Conservation (phyloP, 768 basidiomycete genomes). For the Lactarius psammicola region DNA sequence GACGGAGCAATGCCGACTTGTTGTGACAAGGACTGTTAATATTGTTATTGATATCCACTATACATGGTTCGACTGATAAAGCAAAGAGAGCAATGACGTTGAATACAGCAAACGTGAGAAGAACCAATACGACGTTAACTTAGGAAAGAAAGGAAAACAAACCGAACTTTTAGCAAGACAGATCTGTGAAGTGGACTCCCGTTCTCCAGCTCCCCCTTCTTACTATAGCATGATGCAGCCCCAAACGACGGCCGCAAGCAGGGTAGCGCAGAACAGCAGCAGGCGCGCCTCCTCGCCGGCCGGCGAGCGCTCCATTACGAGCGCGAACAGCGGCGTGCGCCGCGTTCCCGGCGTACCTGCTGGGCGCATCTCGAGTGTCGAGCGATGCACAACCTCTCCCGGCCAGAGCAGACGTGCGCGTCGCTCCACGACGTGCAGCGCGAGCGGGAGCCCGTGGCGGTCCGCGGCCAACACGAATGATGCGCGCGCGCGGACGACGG, state of each 20-base stretch:
- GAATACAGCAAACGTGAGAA: not conserved
- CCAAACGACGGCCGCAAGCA: slow-evolving; percentile 20
- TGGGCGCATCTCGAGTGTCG: slow-evolving; percentile 22
- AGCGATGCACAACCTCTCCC: slow-evolving; percentile 3
- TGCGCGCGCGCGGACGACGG: slow-evolving; percentile 8
- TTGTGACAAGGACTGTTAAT: not conserved
- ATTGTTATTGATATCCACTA: not conserved
- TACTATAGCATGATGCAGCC: slow-evolving; percentile 16
- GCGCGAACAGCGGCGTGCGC: slow-evolving; percentile 13
- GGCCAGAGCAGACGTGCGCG: not conserved
- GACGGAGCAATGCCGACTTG: no score
- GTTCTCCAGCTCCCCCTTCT: not conserved
- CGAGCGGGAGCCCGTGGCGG: slow-evolving; percentile 25
- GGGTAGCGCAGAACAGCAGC: slow-evolving; percentile 16
- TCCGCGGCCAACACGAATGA: slow-evolving; percentile 25
- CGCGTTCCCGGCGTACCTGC: slow-evolving; percentile 21
- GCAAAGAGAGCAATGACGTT: not conserved
- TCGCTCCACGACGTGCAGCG: slow-evolving; percentile 24
- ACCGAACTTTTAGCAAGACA: no score
- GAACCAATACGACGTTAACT: not conserved
- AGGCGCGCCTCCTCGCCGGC: slow-evolving; percentile 27
- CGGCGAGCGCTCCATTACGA: slow-evolving; percentile 24
- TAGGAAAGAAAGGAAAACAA: not conserved
- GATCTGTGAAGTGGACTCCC: not conserved
- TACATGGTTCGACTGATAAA: not conserved